These are phyloP conservation scores for Cystoderma amianthinum DNA, from an alignment of 768 basidiomycete genomes.

Conservation along the genomic window DNA sequence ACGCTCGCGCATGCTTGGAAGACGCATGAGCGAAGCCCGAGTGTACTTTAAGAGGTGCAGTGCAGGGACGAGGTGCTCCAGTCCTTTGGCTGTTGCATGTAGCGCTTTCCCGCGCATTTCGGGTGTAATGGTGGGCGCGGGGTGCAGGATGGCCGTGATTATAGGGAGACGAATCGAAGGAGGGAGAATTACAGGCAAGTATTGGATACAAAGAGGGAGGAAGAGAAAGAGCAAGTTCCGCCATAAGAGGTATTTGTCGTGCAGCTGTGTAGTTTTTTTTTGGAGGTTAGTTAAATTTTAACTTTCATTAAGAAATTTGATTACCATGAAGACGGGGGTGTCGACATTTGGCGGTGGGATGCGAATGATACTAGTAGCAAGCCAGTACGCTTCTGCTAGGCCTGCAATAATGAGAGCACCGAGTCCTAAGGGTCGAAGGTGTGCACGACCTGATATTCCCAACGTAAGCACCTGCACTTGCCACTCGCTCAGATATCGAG, in stretches of 20 bases:
- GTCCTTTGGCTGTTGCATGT: constrained; percentile 6
- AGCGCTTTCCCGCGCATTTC: constrained; percentile 6
- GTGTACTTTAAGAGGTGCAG: constrained; percentile 51
- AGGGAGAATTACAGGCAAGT: constrained; percentile 26
- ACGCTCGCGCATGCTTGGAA: constrained; percentile 38
- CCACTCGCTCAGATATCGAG: not conserved
- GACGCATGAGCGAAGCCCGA: constrained; percentile 50
- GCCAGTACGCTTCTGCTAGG: constrained; percentile 47
- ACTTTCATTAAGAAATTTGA: too few relatives aligned
- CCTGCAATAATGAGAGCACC: constrained; percentile 41
- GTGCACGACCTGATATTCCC: constrained; percentile 22
- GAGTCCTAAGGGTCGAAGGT: constrained; percentile 31
- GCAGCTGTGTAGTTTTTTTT: too few relatives aligned
- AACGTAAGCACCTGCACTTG: constrained; percentile 12
- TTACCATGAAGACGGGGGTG: constrained; percentile 22
- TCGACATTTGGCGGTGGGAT: constrained; percentile 34
- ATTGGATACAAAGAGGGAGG: constrained; percentile 44
- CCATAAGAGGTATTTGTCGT: constrained; percentile 46
- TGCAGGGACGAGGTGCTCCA: constrained; percentile 32
- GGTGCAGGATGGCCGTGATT: constrained; percentile 17
- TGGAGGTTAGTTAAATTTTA: too few relatives aligned
- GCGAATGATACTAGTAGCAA: too few relatives aligned
- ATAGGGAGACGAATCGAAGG: constrained; percentile 26
- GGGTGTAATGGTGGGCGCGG: constrained; percentile 17
- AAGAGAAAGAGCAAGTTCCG: constrained; percentile 56